A percentile compares a stretch with the other conserved stretches of the same genome.
Conservation (phyloP, 164 flowering plant species). For the Chimonanthus praecox region DNA sequence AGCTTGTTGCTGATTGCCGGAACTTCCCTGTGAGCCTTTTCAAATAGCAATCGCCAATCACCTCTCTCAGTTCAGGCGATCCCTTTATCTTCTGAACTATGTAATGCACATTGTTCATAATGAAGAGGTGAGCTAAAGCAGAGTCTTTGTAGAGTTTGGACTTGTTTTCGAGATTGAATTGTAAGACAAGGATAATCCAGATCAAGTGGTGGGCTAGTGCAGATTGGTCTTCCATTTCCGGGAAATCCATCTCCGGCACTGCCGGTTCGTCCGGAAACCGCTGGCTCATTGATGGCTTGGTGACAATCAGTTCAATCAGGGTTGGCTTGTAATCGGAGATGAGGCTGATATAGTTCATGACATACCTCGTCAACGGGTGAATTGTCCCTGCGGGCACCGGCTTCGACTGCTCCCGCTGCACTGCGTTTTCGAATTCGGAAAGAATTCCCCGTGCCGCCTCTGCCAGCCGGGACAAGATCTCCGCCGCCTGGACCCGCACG, state of each 20-base stretch:
- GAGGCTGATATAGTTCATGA: slow-evolving; percentile 79
- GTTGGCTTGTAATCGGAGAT: slow-evolving; percentile 76
- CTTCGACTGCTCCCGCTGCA: slow-evolving; percentile 59
- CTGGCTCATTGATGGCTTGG: slow-evolving; percentile 53
- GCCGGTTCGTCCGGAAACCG: slow-evolving; percentile 48
- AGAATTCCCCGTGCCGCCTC: slow-evolving; percentile 77
- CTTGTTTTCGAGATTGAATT: slow-evolving; percentile 70
- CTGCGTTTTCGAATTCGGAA: slow-evolving; percentile 81
- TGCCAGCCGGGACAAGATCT: slow-evolving; percentile 63
- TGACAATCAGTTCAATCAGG: slow-evolving; percentile 53
- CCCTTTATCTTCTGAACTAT: slow-evolving; percentile 75
- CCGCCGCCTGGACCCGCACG: slow-evolving; percentile 54
- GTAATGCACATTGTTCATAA: slow-evolving; percentile 87
- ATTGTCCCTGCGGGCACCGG: slow-evolving; percentile 84
- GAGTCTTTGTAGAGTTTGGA: slow-evolving; percentile 63
- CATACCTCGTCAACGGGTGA: slow-evolving; percentile 84
- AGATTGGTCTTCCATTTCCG: slow-evolving; percentile 38
- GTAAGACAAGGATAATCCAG: slow-evolving; percentile 68
- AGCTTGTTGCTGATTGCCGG: slow-evolving; percentile 54
- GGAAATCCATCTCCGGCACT: slow-evolving; percentile 54
- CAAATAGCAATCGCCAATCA: slow-evolving; percentile 72
- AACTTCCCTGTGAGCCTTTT: slow-evolving; percentile 56
- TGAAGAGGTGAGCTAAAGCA: slow-evolving; percentile 58
- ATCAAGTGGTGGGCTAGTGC: slow-evolving; percentile 69
- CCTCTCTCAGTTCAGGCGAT: slow-evolving; percentile 62